Percentiles rank a stretch among this genome's conserved stretches.
Evolutionary conservation across 129 eudicot genomes (phyloP).

Genomic region (Glebionis coronaria): DNA sequence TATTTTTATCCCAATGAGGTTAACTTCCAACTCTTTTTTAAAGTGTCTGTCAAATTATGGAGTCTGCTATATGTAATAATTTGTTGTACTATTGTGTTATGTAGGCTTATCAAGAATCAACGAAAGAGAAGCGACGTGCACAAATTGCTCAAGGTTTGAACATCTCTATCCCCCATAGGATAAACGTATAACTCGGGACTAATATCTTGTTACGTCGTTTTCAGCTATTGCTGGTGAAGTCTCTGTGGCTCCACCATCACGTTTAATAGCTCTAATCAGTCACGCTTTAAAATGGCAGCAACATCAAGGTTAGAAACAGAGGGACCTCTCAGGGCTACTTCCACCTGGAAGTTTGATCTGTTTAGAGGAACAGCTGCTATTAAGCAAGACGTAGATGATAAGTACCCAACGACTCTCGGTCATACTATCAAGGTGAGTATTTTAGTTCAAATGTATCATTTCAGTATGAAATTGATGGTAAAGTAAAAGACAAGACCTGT

Average conservation of each 20-base stretch:
- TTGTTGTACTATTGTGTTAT: neutral
- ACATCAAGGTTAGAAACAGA: conserved; percentile 71
- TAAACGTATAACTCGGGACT: neutral
- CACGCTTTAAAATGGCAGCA: conserved; percentile 99
- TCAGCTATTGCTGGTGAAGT: conserved; percentile 95
- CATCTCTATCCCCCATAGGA: neutral
- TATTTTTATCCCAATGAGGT: conserved; percentile 99
- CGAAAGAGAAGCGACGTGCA: conserved; percentile 91
- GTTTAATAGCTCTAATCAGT: conserved; percentile 92
- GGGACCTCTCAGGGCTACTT: conserved; percentile 62
- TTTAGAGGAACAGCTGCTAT: conserved; percentile 99
- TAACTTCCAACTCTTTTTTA: conserved; percentile 6
- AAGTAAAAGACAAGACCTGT: too few relatives aligned
- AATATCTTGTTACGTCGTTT: conserved; percentile 17
- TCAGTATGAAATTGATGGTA: too few relatives aligned
- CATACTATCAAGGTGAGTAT: conserved; percentile 79
- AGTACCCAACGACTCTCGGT: conserved; percentile 75
- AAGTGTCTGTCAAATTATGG: neutral
- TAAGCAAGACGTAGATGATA: conserved; percentile 99
- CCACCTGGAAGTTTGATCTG: conserved; percentile 98
- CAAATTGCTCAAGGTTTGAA: conserved; percentile 89
- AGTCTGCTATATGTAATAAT: conserved; percentile 13
- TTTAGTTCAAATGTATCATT: neutral
- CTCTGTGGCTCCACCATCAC: conserved; percentile 98
- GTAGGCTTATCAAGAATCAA: conserved; percentile 94